Evolutionary conservation across 192 early-diverging fungal genomes (phyloP), one percentile per base, ranked within the genome.

Genomic region (Coemansia sp.): DNA sequence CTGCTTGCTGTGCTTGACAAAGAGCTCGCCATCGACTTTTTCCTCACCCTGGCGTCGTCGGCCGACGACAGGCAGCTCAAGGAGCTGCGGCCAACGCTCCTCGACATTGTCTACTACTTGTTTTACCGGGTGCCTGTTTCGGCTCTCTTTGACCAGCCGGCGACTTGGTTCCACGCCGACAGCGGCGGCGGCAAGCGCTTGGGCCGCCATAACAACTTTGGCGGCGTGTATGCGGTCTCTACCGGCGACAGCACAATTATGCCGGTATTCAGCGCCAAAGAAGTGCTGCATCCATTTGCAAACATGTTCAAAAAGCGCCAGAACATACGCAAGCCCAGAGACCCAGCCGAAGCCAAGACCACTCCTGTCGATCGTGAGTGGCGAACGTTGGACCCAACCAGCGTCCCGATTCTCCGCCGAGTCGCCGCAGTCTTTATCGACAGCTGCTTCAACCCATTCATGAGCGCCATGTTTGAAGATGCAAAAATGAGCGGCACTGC

Each of bases 41-140:
- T 94, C n/a, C 65, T 93, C 20, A 85, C 89, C 0, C 80, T 94
- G 14, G 85, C 90, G 0, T 91, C 91, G 0, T 88, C 85, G 0
- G 69, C 87, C 2, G 83, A 72, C 34, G 79, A 88, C 33, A 55
- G 67, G 5, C 89, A 91, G 62, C 83, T 82, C 43, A 70, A 59
- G 45, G 64, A 76, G 42, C 70, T 77, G 48, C 62, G 78, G 40
- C 55, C 75, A 24, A 69, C 67, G 0, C 63, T 84, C 21, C 58
- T 73, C 43, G 82, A 84, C 63, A 76, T 80, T 40, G 50, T 84
- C 14, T 84, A 79, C 61, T 75, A 71, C 24, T 31, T 76, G 35
- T 80, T 77, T 59, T 79, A 77, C 61, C 79, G 79, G 16, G 79
- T 82, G 4, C 74, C 79, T 1, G 74, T 63, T 1, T 42, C 66